Percentiles rank a stretch among this genome's conserved stretches.
Evolutionary conservation across 305 asterid genomes (phyloP).

Genomic region (Stenogyne calaminthoides): DNA sequence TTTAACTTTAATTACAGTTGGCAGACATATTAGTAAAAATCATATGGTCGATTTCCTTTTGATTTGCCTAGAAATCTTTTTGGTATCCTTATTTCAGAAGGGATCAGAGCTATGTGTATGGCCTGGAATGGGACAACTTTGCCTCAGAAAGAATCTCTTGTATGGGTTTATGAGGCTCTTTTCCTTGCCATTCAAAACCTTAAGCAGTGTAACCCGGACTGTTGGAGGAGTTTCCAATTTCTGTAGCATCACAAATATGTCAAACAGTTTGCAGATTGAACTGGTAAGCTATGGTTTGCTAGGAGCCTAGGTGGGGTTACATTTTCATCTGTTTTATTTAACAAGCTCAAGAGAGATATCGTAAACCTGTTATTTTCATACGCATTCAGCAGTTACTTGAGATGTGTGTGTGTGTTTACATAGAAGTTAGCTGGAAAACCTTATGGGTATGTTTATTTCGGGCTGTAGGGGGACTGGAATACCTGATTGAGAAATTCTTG

Average conservation of each 20-base stretch:
- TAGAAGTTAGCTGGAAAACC: constrained; percentile 6
- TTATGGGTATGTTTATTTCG: not conserved
- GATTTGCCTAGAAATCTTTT: constrained; percentile 6
- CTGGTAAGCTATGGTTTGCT: constrained; percentile 52
- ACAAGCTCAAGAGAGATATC: not conserved
- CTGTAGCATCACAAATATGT: constrained; percentile 72
- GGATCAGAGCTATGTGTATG: constrained; percentile 80
- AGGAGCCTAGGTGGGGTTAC: not conserved
- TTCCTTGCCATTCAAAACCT: constrained; percentile 79
- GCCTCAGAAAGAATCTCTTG: constrained; percentile 74
- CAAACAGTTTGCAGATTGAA: constrained; percentile 80
- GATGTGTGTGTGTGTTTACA: constrained; percentile 9
- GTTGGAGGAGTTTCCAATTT: constrained; percentile 76
- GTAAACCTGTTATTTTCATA: constrained; percentile 3
- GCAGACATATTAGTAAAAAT: not conserved
- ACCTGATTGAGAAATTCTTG: no score
- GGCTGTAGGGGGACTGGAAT: no score
- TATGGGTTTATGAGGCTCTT: constrained; percentile 78
- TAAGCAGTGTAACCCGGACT: constrained; percentile 69
- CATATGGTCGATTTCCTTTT: not conserved
- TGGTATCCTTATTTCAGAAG: constrained; percentile 43
- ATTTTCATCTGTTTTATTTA: not conserved
- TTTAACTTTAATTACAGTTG: not conserved
- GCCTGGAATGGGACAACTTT: constrained; percentile 90
- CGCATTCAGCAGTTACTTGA: constrained; percentile 7